These are phyloP conservation scores for Scutellaria barbata DNA, from an alignment of 257 asterid species.

Conservation along the genomic window DNA sequence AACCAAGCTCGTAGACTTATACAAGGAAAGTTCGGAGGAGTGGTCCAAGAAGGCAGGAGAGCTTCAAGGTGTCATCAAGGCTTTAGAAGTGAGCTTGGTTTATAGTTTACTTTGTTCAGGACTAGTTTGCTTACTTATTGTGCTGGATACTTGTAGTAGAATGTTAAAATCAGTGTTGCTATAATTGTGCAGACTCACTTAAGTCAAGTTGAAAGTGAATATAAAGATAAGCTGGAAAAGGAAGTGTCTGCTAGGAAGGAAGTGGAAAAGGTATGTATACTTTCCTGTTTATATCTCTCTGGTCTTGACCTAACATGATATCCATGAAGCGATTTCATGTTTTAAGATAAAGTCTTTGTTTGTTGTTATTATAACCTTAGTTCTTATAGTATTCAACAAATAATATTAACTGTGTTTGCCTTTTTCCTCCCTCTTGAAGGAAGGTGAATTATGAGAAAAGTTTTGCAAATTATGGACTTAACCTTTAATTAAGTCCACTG, in stretches of 20 bases:
- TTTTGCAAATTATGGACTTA: not conserved
- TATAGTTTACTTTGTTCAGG: constrained; percentile 17
- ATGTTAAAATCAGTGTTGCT: constrained; percentile 30
- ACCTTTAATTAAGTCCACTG: constrained; percentile 6
- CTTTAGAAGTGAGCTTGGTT: constrained; percentile 70
- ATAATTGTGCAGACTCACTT: constrained; percentile 63
- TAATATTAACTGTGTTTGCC: not conserved
- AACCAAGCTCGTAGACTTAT: constrained; percentile 77
- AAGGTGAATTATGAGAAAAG: not conserved
- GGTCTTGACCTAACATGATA: too few species aligned
- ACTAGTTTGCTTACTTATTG: constrained; percentile 12
- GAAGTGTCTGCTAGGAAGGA: constrained; percentile 68
- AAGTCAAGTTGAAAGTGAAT: constrained; percentile 71
- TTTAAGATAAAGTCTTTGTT: too few species aligned
- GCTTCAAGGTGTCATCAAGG: constrained; percentile 96
- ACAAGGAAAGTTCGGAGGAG: constrained; percentile 90
- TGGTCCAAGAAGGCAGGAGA: constrained; percentile 98
- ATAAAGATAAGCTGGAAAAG: constrained; percentile 76
- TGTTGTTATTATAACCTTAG: not conserved
- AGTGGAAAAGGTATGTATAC: constrained; percentile 61
- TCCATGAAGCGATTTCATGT: too few species aligned
- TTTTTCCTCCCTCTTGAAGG: not conserved
- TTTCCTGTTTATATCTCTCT: constrained; percentile 22
- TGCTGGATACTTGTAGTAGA: constrained; percentile 23
- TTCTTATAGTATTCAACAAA: not conserved